Conservation (phyloP, 208 protist species). For the Trypanosoma boissoni region DNA sequence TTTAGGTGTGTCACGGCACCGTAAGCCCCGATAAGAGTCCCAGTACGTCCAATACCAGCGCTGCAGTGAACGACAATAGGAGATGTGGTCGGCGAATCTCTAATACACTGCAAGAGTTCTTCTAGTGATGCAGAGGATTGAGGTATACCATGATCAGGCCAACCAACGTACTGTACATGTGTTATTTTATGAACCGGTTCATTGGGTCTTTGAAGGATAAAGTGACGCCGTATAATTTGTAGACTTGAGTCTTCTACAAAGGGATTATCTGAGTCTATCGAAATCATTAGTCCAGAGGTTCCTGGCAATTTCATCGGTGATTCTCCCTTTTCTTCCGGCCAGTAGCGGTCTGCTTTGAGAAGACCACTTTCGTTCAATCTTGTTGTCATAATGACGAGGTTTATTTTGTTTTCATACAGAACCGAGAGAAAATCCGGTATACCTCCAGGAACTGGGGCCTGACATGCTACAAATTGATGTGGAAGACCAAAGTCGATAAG, state of each 20-base stretch:
- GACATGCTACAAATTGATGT: conserved; percentile 71
- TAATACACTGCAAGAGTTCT: conserved; percentile 49
- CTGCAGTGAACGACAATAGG: conserved; percentile 86
- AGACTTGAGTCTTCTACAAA: conserved; percentile 27
- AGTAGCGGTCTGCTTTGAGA: conserved; percentile 80
- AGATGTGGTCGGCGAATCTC: conserved; percentile 8
- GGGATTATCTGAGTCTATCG: conserved; percentile 36
- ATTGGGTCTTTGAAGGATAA: conserved; percentile 23
- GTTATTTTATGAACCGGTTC: conserved; percentile 35
- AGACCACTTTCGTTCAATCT: conserved; percentile 46
- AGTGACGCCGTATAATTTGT: conserved; percentile 22
- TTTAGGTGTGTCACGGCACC: conserved; percentile 38
- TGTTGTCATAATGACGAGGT: conserved; percentile 80
- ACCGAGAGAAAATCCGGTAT: conserved; percentile 59
- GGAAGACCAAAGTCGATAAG: conserved; percentile 36
- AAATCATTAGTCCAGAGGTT: conserved; percentile 20
- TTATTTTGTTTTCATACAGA: conserved; percentile 44
- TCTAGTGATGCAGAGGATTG: conserved; percentile 53
- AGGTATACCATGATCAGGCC: conserved; percentile 84
- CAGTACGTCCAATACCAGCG: conserved; percentile 82
- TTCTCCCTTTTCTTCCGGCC: conserved; percentile 38
- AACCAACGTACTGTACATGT: conserved; percentile 80
- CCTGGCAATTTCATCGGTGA: conserved; percentile 1
- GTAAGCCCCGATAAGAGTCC: conserved; percentile 81
- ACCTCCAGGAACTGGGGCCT: conserved; percentile 61